These are phyloP conservation scores for Carallia pectinifolia DNA, from an alignment of 345 rosid genomes.

Conservation along the genomic window DNA sequence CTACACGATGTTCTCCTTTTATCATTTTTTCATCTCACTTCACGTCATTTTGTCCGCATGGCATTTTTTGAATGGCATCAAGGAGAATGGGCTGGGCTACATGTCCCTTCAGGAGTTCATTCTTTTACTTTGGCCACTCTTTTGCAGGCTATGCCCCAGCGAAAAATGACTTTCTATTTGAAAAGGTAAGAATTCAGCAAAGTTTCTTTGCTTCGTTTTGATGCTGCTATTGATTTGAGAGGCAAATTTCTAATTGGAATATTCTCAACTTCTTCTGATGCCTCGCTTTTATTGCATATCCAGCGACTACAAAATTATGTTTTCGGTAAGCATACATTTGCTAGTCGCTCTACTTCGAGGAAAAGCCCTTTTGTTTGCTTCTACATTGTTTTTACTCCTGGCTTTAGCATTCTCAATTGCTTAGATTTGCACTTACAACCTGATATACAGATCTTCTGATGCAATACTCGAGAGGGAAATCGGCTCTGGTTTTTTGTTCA, in stretches of 20 bases:
- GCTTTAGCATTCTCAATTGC: not conserved
- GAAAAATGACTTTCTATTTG: slow-evolving; percentile 94
- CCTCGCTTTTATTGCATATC: slow-evolving; percentile 25
- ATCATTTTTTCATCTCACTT: not conserved
- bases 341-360: not conserved
- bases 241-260: not conserved
- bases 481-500: slow-evolving; percentile 95
- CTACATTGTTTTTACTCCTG: not conserved
- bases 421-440: slow-evolving; percentile 7
- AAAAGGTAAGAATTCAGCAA: slow-evolving; percentile 56
- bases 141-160: slow-evolving; percentile 84
- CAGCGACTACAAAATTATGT: slow-evolving; percentile 98
- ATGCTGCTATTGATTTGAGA: not conserved
- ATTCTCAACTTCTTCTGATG: slow-evolving; percentile 23
- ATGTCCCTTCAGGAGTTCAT: too few species aligned
- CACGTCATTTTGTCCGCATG: not conserved
- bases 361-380: slow-evolving; percentile 3
- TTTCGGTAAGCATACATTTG: slow-evolving; percentile 61
- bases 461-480: slow-evolving; percentile 89
- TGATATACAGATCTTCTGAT: slow-evolving; percentile 71
- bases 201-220: not conserved
- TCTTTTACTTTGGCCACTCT: too few species aligned
- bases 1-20: not conserved
- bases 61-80: not conserved
- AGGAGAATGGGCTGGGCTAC: not conserved